Percentiles rank a stretch among this genome's conserved stretches.
Evolutionary conservation across 768 basidiomycete species (phyloP).

Genomic region (Amanita brunnescens): DNA sequence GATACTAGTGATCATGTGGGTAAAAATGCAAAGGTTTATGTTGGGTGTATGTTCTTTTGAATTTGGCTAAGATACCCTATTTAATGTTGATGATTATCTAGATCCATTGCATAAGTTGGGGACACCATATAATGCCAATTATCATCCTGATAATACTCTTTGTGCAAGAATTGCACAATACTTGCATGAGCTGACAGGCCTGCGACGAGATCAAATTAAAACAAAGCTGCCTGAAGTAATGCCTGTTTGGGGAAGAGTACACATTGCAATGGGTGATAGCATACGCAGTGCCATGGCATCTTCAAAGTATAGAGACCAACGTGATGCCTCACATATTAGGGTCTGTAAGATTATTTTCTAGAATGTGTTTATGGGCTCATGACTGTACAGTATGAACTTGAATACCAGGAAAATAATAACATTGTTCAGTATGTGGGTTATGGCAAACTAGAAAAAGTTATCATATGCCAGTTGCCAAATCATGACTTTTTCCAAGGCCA

Average conservation of each 20-base stretch:
- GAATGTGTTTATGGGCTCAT: too few species aligned
- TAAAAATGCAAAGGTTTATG: conserved; percentile 5
- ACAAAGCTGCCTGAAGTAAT: neutral
- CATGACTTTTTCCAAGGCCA: neutral
- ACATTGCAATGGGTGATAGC: neutral
- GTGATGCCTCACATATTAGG: neutral
- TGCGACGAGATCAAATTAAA: neutral
- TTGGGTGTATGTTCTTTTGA: conserved; percentile 6
- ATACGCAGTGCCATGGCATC: neutral
- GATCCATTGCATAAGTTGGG: too few species aligned
- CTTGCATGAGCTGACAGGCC: neutral
- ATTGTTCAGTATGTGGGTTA: neutral
- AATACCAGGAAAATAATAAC: neutral
- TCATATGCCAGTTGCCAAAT: neutral
- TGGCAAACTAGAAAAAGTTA: neutral
- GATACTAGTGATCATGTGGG: neutral
- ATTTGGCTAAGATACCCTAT: too few species aligned
- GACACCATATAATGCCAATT: too few species aligned
- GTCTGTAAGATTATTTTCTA: neutral
- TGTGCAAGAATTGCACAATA: neutral
- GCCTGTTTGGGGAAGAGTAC: neutral
- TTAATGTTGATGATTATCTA: too few species aligned
- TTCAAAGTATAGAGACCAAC: neutral
- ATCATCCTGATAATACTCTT: neutral
- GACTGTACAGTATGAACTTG: neutral